phyloP scores from a whole-genome alignment of 192 early-diverging fungal genomes.

The Cetraspora pellucida region DNA sequence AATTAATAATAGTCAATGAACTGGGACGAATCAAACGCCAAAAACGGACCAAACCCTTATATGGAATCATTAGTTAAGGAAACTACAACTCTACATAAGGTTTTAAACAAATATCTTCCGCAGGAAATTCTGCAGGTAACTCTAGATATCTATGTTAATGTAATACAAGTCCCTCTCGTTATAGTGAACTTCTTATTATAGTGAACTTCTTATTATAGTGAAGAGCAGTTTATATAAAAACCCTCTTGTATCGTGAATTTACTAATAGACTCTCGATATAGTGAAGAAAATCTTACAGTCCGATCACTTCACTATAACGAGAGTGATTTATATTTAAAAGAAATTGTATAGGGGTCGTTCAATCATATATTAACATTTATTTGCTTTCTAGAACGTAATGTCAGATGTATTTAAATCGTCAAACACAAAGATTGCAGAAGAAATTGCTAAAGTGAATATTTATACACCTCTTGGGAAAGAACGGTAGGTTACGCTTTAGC shows the following conservation, averaged over 20 bases:
- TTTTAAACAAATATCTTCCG: conserved; percentile 86
- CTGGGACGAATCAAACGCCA: conserved; percentile 28
- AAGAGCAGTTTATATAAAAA: too few relatives aligned
- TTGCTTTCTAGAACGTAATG: conserved; percentile 31
- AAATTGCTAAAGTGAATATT: conserved; percentile 24
- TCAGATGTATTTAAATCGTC: conserved; percentile 23
- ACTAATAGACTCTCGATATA: too few relatives aligned
- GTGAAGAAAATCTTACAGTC: too few relatives aligned
- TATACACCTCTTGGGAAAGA: conserved; percentile 16
- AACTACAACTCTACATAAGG: conserved; percentile 86
- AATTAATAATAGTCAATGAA: conserved; percentile 36
- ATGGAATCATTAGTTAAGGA: conserved; percentile 92
- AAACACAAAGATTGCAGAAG: conserved; percentile 26
- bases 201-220: too few relatives aligned
- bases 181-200: too few relatives aligned
- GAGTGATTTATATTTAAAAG: not conserved
- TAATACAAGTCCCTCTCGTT: too few relatives aligned
- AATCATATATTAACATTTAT: not conserved
- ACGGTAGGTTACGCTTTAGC: not conserved
- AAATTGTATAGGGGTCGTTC: not conserved
- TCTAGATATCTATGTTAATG: not conserved
- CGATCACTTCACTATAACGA: too few relatives aligned
- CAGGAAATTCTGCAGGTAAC: conserved; percentile 67
- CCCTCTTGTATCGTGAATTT: too few relatives aligned
- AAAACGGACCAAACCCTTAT: conserved; percentile 50